A percentile compares a stretch with the other conserved stretches of the same genome.
phyloP scores from a whole-genome alignment of 441 rosid genomes.

The Brassica balearica region DNA sequence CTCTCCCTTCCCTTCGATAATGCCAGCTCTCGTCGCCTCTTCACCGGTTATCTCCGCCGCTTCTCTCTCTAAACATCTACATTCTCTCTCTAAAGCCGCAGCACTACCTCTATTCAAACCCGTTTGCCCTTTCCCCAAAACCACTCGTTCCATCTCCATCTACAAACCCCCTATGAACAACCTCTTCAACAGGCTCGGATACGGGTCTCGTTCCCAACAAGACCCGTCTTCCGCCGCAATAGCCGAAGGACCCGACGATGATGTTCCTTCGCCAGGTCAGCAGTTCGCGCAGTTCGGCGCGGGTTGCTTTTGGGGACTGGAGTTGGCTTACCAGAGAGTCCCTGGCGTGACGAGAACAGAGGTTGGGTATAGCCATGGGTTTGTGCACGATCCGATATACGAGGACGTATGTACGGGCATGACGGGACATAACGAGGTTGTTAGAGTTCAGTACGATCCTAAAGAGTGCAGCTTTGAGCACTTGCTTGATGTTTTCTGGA shows the following conservation, averaged over 20 bases:
- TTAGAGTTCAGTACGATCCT: constrained; percentile 71
- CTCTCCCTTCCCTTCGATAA: constrained; percentile 24
- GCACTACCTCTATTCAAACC: constrained; percentile 34
- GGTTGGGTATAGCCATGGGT: constrained; percentile 76
- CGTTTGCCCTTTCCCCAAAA: constrained; percentile 37
- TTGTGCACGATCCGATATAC: constrained; percentile 59
- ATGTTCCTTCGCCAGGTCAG: constrained; percentile 55
- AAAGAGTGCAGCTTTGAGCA: constrained; percentile 51
- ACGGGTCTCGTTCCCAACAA: constrained; percentile 40
- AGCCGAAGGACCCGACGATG: constrained; percentile 66
- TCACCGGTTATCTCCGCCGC: constrained; percentile 46
- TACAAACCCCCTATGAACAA: constrained; percentile 45
- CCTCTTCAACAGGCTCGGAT: constrained; percentile 41
- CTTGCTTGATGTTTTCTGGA: constrained; percentile 68
- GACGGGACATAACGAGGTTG: constrained; percentile 69
- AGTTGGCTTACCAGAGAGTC: constrained; percentile 68
- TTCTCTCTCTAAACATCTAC: constrained; percentile 34
- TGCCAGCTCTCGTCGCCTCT: constrained; percentile 37
- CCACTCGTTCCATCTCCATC: constrained; percentile 35
- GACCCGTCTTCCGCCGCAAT: constrained; percentile 52
- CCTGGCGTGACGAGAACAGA: constrained; percentile 63
- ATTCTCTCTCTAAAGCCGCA: constrained; percentile 28
- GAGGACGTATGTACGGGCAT: constrained; percentile 58
- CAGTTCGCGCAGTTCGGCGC: constrained; percentile 71
- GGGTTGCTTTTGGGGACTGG: constrained; percentile 81